phyloP scores from a whole-genome alignment of 495 filamentous ascomycete species.

The Jackrogersella multiformis region DNA sequence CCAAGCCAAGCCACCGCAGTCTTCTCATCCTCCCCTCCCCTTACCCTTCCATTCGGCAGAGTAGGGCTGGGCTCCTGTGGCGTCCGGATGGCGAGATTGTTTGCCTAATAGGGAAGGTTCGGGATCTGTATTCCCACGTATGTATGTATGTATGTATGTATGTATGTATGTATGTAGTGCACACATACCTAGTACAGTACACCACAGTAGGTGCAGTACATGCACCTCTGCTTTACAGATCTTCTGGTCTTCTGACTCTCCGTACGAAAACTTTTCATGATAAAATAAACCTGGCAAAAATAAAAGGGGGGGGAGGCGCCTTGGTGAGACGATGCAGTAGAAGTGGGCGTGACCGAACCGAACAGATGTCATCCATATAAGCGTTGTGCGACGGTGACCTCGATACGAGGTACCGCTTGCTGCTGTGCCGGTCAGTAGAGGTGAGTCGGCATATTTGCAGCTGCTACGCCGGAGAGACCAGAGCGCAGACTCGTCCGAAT shows the following conservation, averaged over 20 bases:
- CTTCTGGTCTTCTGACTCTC: too few relatives aligned
- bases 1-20: neutral
- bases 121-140: neutral
- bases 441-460: neutral
- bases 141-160: too few relatives aligned
- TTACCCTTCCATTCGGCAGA: slow-evolving; percentile 15
- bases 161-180: too few relatives aligned
- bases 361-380: neutral
- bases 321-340: too few relatives aligned
- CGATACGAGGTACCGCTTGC: slow-evolving; percentile 15
- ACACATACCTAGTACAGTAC: too few relatives aligned
- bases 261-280: too few relatives aligned
- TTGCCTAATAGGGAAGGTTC: slow-evolving; percentile 35
- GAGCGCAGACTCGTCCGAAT: slow-evolving; percentile 34
- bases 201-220: too few relatives aligned
- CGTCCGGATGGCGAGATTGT: neutral
- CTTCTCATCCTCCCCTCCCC: neutral
- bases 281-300: too few relatives aligned
- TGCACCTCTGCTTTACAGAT: too few relatives aligned
- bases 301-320: too few relatives aligned
- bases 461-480: slow-evolving; percentile 21
- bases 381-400: neutral
- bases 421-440: slow-evolving; percentile 18
- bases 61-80: slow-evolving; percentile 4
- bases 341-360: too few relatives aligned